phyloP scores from a whole-genome alignment of 1,284 basidiomycete species.

The Cutaneotrichosporon sp. region DNA sequence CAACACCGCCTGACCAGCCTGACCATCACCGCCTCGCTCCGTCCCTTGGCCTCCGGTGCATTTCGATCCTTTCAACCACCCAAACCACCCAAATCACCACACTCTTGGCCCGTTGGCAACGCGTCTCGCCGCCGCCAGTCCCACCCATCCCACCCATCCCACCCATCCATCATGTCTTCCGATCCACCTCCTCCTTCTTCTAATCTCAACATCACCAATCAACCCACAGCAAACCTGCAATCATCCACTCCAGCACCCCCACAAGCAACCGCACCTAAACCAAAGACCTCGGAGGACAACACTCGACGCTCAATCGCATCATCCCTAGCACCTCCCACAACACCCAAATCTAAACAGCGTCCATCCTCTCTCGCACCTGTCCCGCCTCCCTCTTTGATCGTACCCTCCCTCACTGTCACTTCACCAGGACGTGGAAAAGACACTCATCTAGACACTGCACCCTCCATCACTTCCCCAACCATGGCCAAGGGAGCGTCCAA shows the following conservation, averaged over 20 bases:
- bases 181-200: too few species aligned
- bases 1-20: too few species aligned
- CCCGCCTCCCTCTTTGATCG: background rate
- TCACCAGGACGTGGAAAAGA: background rate
- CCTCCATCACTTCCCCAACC: constrained; percentile 10
- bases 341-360: background rate
- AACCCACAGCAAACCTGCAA: too few species aligned
- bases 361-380: background rate
- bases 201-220: too few species aligned
- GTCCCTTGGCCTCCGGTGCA: too few species aligned
- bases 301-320: background rate
- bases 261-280: background rate
- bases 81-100: too few species aligned
- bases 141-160: background rate
- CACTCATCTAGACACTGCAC: background rate
- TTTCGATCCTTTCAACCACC: too few species aligned
- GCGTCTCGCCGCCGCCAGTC: background rate
- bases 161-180: too few species aligned
- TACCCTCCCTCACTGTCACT: background rate
- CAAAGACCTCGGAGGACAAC: too few species aligned
- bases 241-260: background rate
- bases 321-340: background rate
- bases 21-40: too few species aligned
- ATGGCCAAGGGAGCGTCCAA: constrained; percentile 42
- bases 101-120: background rate